Conservation (phyloP, 23 red algal species). For the Gracilariopsis chorda region DNA sequence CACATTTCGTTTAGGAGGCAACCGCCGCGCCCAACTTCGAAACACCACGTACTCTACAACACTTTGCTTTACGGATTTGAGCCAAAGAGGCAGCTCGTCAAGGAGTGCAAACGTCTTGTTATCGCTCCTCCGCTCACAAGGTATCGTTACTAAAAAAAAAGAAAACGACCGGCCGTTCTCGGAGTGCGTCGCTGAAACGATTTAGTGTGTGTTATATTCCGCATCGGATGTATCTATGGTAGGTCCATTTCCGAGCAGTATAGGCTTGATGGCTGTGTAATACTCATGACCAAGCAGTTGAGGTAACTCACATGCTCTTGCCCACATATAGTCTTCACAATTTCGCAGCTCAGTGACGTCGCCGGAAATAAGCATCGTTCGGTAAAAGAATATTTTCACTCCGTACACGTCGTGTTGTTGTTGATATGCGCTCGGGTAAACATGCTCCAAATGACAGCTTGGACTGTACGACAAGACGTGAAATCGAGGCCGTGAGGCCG, state of each 20-base stretch:
- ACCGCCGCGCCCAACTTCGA: too few relatives aligned
- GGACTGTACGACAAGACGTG: constrained; percentile 73
- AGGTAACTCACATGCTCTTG: constrained; percentile 23
- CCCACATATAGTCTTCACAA: constrained; percentile 36
- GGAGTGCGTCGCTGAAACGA: too few relatives aligned
- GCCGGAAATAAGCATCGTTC: constrained; percentile 45
- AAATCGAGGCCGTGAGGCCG: not conserved
- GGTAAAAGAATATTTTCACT: constrained; percentile 92
- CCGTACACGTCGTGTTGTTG: constrained; percentile 74
- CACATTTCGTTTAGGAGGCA: too few relatives aligned
- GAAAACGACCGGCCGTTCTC: too few relatives aligned
- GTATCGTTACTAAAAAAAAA: too few relatives aligned
- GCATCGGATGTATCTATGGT: not conserved
- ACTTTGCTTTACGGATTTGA: too few relatives aligned
- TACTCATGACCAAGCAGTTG: not conserved
- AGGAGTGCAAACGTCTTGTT: too few relatives aligned
- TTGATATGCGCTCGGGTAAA: constrained; percentile 70
- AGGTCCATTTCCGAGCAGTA: constrained; percentile 18
- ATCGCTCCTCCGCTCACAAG: too few relatives aligned
- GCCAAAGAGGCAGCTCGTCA: too few relatives aligned
- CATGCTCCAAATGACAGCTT: constrained; percentile 72
- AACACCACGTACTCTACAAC: too few relatives aligned
- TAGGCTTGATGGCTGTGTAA: constrained; percentile 11
- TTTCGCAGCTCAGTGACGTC: not conserved
- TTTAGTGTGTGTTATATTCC: not conserved